Conservation (phyloP, 495 filamentous ascomycete genomes). For the Aspergillus bridgeri region DNA sequence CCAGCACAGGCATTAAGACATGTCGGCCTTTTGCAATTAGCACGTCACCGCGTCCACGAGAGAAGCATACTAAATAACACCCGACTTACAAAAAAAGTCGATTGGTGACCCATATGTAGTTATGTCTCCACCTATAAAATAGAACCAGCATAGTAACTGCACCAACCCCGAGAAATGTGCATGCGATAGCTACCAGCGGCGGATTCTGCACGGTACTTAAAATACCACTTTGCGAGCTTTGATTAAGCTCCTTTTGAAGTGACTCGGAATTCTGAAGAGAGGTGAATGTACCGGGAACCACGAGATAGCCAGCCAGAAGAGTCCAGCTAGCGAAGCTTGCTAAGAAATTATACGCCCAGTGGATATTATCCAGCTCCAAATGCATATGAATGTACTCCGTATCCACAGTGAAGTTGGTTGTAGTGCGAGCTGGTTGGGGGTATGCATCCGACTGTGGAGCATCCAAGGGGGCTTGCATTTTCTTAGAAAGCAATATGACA, state of each 20-base stretch:
- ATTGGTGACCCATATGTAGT: conserved; percentile 27
- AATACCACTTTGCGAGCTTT: conserved; percentile 10
- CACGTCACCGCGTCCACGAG: neutral
- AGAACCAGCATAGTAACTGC: conserved; percentile 12
- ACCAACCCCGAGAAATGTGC: conserved; percentile 19
- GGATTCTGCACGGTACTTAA: conserved; percentile 24
- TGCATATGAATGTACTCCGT: conserved; percentile 10
- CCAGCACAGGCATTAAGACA: conserved; percentile 7
- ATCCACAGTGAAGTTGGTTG: conserved; percentile 3
- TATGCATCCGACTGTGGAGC: neutral
- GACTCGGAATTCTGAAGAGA: conserved; percentile 22
- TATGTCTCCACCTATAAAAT: conserved; percentile 17
- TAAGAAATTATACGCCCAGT: conserved; percentile 14
- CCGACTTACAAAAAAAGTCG: conserved; percentile 11
- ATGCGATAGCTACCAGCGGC: conserved; percentile 23
- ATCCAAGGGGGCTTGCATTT: neutral
- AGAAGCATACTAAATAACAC: neutral
- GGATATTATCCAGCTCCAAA: conserved; percentile 11
- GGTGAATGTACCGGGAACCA: conserved; percentile 38
- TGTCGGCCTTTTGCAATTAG: conserved; percentile 3
- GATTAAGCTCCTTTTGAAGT: conserved; percentile 13
- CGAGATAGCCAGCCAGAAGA: conserved; percentile 33
- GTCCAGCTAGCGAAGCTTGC: conserved; percentile 23
- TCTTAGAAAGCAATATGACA: neutral
- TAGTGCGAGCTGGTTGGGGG: neutral